A percentile compares a stretch with the other conserved stretches of the same genome.
Conservation (phyloP, 495 filamentous ascomycete species). For the Rusavskia elegans region DNA sequence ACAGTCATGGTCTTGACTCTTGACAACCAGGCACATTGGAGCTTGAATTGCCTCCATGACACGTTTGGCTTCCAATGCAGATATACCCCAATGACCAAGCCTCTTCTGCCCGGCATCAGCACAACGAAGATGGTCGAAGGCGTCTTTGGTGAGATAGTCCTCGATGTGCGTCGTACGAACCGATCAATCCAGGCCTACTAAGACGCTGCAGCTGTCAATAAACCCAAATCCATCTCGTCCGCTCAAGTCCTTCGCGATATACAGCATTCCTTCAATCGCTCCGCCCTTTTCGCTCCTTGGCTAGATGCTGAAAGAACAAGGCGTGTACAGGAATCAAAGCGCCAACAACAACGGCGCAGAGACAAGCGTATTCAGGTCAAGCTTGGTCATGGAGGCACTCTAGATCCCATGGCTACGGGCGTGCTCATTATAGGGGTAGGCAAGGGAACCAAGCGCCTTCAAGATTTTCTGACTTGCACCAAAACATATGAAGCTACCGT, state of each 20-base stretch:
- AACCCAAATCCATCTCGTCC: conserved; percentile 69
- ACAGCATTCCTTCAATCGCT: conserved; percentile 68
- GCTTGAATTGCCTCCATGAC: too few species aligned
- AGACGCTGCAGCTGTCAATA: conserved; percentile 59
- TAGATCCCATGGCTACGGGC: conserved; percentile 87
- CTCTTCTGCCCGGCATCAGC: conserved; percentile 21
- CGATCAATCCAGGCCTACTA: background rate
- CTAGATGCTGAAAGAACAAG: conserved; percentile 38
- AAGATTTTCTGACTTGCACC: conserved; percentile 65
- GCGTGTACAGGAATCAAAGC: conserved; percentile 34
- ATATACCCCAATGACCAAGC: background rate
- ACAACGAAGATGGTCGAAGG: conserved; percentile 45
- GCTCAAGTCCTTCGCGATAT: conserved; percentile 77
- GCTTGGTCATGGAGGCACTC: conserved; percentile 89
- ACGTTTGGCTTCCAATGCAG: background rate
- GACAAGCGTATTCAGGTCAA: conserved; percentile 52
- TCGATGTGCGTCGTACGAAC: background rate
- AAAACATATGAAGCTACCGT: conserved; percentile 86
- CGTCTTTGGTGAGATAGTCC: conserved; percentile 42
- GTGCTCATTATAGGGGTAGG: conserved; percentile 81
- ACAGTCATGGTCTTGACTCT: too few species aligned
- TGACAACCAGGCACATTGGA: too few species aligned
- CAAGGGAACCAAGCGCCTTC: conserved; percentile 68
- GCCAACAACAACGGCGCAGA: conserved; percentile 37
- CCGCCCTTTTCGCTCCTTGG: conserved; percentile 58